These are phyloP conservation scores for Yueomyces sp. DNA, from an alignment of 805 yeast genomes.

Conservation along the genomic window DNA sequence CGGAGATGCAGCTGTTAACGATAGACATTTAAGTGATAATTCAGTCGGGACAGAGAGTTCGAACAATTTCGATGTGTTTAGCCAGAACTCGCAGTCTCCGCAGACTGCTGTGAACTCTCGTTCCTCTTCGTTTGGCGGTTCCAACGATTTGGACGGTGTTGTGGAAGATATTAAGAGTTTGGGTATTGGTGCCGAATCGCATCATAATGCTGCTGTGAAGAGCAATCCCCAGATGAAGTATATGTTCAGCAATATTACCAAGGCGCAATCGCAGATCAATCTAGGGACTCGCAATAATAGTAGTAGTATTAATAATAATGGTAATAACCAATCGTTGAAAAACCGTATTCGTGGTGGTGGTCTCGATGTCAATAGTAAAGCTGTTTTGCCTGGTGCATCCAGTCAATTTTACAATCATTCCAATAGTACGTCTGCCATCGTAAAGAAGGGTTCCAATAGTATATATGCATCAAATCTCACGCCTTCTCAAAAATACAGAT, in stretches of 20 bases:
- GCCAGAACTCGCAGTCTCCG: background rate
- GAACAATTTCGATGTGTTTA: background rate
- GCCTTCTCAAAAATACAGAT: slow-evolving; percentile 30
- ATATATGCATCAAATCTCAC: slow-evolving; percentile 9
- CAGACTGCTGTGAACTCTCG: background rate
- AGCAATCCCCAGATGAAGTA: background rate
- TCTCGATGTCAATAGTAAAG: background rate
- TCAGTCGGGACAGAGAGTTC: background rate
- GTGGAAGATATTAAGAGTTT: background rate
- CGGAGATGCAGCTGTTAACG: background rate
- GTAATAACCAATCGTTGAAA: background rate
- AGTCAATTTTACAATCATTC: slow-evolving; percentile 6
- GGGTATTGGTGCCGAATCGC: background rate
- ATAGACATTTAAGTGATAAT: background rate
- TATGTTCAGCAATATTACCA: background rate
- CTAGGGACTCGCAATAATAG: background rate
- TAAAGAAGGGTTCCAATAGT: slow-evolving; percentile 1
- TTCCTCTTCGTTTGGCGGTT: background rate
- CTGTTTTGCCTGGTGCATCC: slow-evolving; percentile 1
- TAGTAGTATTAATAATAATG: background rate
- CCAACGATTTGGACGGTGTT: background rate
- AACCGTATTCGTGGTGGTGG: background rate
- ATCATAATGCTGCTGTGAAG: background rate
- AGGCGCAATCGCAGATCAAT: background rate
- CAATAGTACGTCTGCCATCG: slow-evolving; percentile 9